phyloP scores from a whole-genome alignment of 129 eudicot species.

The sunflower (Helianthus annuus) region HanXRQr2.0-SUNRISE NC_035440.2:81840003-81840502 shows the following conservation, averaged over 20 bases:
- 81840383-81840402: conserved; percentile 41
- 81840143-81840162: conserved; percentile 57
- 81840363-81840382: conserved; percentile 19
- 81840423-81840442: conserved; percentile 50
- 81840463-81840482: conserved; percentile 54
- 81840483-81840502: conserved; percentile 50
- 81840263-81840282: conserved; percentile 92
- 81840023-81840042: background rate
- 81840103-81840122: background rate
- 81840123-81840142: conserved; percentile 63
- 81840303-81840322: conserved; percentile 32
- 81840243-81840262: conserved; percentile 54
- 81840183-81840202: conserved; percentile 59
- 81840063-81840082: background rate
- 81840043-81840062: background rate
- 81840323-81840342: conserved; percentile 4
- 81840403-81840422: conserved; percentile 67
- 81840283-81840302: conserved; percentile 55
- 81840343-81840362: conserved; percentile 16
- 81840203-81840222: conserved; percentile 53
- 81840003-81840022: background rate
- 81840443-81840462: conserved; percentile 55
- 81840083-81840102: conserved; percentile 9
- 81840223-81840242: conserved; percentile 50
- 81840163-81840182: conserved; percentile 59